Conservation (phyloP, 2,329 filamentous ascomycete species). For the Xylariaceae sp. region DNA sequence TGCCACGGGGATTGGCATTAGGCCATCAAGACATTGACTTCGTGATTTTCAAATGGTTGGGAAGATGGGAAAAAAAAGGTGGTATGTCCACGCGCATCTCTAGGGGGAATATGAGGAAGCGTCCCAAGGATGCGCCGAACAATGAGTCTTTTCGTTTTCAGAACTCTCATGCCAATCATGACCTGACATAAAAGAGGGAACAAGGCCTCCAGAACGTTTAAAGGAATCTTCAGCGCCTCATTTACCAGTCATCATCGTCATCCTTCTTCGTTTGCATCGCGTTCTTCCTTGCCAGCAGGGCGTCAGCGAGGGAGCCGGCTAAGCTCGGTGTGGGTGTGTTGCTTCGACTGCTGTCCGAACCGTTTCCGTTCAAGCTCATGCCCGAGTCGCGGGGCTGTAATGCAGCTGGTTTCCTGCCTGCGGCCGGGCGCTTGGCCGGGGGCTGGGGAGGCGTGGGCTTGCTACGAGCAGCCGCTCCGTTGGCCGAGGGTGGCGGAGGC, state of each 20-base stretch:
- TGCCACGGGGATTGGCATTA: too few relatives aligned
- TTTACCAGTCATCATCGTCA: slow-evolving; percentile 67
- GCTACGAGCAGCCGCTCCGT: slow-evolving; percentile 43
- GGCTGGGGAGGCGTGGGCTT: slow-evolving; percentile 74
- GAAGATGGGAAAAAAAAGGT: too few relatives aligned
- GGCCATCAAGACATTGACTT: too few relatives aligned
- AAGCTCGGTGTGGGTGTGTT: slow-evolving; percentile 69
- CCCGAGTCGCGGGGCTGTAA: slow-evolving; percentile 68
- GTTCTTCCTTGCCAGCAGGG: slow-evolving; percentile 70
- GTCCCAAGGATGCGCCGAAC: too few relatives aligned
- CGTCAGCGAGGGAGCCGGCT: slow-evolving; percentile 71
- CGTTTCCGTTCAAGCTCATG: slow-evolving; percentile 52
- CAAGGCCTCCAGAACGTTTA: too few relatives aligned
- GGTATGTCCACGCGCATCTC: too few relatives aligned
- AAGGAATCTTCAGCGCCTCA: neutral
- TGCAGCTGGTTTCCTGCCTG: slow-evolving; percentile 63
- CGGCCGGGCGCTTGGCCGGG: slow-evolving; percentile 74
- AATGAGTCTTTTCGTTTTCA: too few relatives aligned
- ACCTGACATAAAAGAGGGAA: too few relatives aligned
- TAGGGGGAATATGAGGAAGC: neutral
- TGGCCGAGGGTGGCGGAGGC: slow-evolving; percentile 55
- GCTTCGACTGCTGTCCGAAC: slow-evolving; percentile 59
- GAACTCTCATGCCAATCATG: too few relatives aligned
- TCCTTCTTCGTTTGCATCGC: slow-evolving; percentile 68
- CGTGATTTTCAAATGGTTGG: neutral